These are phyloP conservation scores for Penicillium steckii DNA, from an alignment of 495 filamentous ascomycete species.

Conservation along the genomic window DNA sequence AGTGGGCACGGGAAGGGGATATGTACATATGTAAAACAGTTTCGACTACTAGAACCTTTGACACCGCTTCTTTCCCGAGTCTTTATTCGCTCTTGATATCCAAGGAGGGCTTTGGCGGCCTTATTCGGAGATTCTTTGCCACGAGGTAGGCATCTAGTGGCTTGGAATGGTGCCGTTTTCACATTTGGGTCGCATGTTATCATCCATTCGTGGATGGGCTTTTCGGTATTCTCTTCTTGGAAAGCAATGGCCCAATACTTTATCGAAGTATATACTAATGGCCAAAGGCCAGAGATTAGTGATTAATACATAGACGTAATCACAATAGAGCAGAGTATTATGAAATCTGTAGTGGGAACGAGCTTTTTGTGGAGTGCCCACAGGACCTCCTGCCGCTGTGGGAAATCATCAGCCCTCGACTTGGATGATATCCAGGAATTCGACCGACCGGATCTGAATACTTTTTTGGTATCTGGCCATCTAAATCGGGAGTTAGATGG, in stretches of 20 bases:
- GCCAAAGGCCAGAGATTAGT: too few species aligned
- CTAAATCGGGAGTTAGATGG: too few species aligned
- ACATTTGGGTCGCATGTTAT: background rate
- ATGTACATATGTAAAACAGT: background rate
- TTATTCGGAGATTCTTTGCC: background rate
- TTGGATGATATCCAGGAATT: background rate
- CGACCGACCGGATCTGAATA: conserved; percentile 2
- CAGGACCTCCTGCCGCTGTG: background rate
- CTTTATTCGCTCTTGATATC: background rate
- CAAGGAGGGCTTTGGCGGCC: background rate
- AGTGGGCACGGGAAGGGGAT: background rate
- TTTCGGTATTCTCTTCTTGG: too few species aligned
- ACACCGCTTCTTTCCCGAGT: background rate
- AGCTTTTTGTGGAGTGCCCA: background rate
- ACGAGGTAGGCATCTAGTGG: background rate
- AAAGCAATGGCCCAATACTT: too few species aligned
- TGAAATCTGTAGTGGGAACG: background rate
- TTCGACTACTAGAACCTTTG: too few species aligned
- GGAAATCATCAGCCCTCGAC: too few species aligned
- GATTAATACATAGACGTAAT: too few species aligned
- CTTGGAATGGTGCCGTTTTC: background rate
- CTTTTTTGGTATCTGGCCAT: too few species aligned
- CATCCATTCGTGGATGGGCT: too few species aligned
- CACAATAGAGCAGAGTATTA: too few species aligned
- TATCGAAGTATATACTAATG: too few species aligned